Conservation (phyloP, 73 alveolate genomes). For the Paramecium bursaria region DNA sequence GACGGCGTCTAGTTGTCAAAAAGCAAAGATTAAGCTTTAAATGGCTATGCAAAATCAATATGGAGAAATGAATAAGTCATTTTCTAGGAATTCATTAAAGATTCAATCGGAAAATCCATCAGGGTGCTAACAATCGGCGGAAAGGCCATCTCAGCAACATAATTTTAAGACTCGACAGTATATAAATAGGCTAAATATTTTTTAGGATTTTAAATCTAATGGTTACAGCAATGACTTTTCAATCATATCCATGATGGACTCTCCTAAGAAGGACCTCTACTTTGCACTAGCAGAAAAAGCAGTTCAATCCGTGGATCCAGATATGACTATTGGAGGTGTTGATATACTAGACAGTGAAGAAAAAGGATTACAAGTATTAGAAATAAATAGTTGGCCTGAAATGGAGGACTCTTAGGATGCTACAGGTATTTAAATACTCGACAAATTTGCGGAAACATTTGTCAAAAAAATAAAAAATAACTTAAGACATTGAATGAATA, state of each 20-base stretch:
- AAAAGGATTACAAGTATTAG: background rate
- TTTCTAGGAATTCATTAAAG: background rate
- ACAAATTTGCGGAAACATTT: conserved; percentile 13
- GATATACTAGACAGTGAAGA: conserved; percentile 11
- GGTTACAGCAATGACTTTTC: conserved; percentile 33
- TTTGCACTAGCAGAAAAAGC: conserved; percentile 65
- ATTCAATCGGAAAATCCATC: conserved; percentile 37
- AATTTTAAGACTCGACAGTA: conserved; percentile 9
- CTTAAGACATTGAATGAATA: too few species aligned
- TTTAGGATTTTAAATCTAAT: conserved; percentile 37
- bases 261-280: conserved; percentile 2
- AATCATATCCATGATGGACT: conserved; percentile 13
- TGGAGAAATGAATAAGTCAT: conserved; percentile 18
- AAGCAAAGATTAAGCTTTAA: background rate
- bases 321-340: conserved; percentile 57
- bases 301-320: conserved; percentile 13
- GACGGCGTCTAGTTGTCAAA: conserved; percentile 9
- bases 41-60: background rate
- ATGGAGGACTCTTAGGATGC: conserved; percentile 5
- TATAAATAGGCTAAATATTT: background rate
- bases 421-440: conserved; percentile 9
- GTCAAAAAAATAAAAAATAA: background rate
- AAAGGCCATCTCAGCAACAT: conserved; percentile 7
- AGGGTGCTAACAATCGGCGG: conserved; percentile 42
- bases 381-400: conserved; percentile 58